These are phyloP conservation scores for Massariosphaeria phaeospora DNA, from an alignment of 495 filamentous ascomycete species.

Conservation along the genomic window DNA sequence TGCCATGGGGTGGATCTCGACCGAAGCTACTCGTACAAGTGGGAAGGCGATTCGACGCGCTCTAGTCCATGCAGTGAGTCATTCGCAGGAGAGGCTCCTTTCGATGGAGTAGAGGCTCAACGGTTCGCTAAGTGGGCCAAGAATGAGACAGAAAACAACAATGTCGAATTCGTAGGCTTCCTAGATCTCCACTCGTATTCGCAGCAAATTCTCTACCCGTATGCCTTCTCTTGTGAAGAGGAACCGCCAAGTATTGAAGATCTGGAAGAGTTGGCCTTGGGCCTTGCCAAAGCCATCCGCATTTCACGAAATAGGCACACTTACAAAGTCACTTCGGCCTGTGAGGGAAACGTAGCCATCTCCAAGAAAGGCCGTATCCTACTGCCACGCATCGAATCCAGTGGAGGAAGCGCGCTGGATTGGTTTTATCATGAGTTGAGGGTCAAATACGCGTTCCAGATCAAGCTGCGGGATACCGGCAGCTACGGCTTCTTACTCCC, in stretches of 20 bases:
- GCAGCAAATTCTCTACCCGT: slow-evolving; percentile 91
- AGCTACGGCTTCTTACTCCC: slow-evolving; percentile 93
- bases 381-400: slow-evolving; percentile 54
- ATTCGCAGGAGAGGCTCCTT: slow-evolving; percentile 77
- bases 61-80: slow-evolving; percentile 88
- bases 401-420: slow-evolving; percentile 84
- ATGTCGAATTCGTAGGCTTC: slow-evolving; percentile 70
- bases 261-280: slow-evolving; percentile 81
- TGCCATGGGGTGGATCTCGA: slow-evolving; percentile 89
- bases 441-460: slow-evolving; percentile 84
- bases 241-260: slow-evolving; percentile 84
- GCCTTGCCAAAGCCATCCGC: slow-evolving; percentile 85
- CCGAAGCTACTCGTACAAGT: slow-evolving; percentile 76
- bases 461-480: slow-evolving; percentile 90
- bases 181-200: slow-evolving; percentile 94
- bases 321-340: slow-evolving; percentile 82
- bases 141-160: slow-evolving; percentile 70
- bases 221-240: slow-evolving; percentile 72
- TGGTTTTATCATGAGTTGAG: slow-evolving; percentile 90
- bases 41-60: slow-evolving; percentile 58
- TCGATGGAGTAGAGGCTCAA: slow-evolving; percentile 75
- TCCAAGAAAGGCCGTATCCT: slow-evolving; percentile 31
- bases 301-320: slow-evolving; percentile 60
- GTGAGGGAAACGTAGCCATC: slow-evolving; percentile 65
- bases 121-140: slow-evolving; percentile 75